These are phyloP conservation scores for Lagenaria siceraria DNA, from an alignment of 306 rosid genomes.

Conservation along the genomic window DNA sequence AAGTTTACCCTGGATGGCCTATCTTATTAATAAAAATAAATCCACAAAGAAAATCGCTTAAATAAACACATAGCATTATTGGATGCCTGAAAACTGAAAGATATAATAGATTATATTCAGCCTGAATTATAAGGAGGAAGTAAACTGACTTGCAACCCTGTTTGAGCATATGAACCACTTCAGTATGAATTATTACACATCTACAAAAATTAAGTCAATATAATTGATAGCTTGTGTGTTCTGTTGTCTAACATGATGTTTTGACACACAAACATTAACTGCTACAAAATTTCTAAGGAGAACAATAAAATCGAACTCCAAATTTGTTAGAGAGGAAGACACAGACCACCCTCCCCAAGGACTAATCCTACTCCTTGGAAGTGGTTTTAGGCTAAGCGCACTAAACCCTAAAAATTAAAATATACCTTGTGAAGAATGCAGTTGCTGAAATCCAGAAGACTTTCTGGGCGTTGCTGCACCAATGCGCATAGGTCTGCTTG, in stretches of 20 bases:
- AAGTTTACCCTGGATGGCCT: neutral
- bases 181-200: neutral
- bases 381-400: neutral
- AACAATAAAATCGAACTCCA: neutral
- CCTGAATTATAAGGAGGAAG: neutral
- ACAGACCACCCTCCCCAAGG: neutral
- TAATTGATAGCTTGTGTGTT: neutral
- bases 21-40: neutral
- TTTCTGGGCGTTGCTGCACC: slow-evolving; percentile 97
- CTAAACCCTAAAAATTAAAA: slow-evolving; percentile 9
- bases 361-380: neutral
- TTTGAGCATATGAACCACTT: neutral
- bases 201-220: neutral
- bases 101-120: neutral
- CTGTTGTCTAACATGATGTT: neutral
- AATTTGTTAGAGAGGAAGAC: neutral
- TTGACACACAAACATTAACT: neutral
- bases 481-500: slow-evolving; percentile 91
- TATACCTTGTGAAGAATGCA: slow-evolving; percentile 36
- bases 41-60: neutral
- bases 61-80: neutral
- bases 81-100: neutral
- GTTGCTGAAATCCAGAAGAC: slow-evolving; percentile 75
- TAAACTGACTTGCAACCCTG: neutral
- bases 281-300: neutral